These are phyloP conservation scores for Plasmodium inui DNA, from an alignment of 169 alveolate genomes.

Conservation along the genomic window DNA sequence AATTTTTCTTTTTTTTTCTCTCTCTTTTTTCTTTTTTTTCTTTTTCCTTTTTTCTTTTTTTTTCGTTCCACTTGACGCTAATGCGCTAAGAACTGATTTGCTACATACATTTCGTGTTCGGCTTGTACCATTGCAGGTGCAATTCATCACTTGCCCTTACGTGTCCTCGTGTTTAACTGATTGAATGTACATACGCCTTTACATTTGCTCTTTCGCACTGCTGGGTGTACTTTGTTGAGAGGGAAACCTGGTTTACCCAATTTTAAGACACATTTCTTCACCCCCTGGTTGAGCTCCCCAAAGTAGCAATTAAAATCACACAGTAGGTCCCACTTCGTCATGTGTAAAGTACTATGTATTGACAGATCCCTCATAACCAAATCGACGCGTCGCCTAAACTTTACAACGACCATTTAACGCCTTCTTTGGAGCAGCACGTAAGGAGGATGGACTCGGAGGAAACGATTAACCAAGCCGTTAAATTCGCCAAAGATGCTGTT, in stretches of 20 bases:
- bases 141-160: background rate
- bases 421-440: background rate
- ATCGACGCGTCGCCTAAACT: background rate
- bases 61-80: background rate
- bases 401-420: background rate
- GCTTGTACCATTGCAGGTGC: background rate
- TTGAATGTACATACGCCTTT: background rate
- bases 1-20: background rate
- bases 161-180: background rate
- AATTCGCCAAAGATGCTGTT: conserved; percentile 75
- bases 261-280: background rate
- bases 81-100: background rate
- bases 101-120: background rate
- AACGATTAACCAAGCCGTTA: conserved; percentile 66
- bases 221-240: background rate
- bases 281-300: background rate
- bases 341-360: background rate
- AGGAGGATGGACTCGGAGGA: conserved; percentile 72
- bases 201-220: background rate
- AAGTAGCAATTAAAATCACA: background rate
- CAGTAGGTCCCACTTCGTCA: background rate
- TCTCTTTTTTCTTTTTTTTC: too few species aligned
- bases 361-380: background rate
- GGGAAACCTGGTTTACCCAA: background rate
- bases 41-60: background rate